phyloP scores from a whole-genome alignment of 371 early-diverging fungal genomes.

The Mortierella sp. region DNA sequence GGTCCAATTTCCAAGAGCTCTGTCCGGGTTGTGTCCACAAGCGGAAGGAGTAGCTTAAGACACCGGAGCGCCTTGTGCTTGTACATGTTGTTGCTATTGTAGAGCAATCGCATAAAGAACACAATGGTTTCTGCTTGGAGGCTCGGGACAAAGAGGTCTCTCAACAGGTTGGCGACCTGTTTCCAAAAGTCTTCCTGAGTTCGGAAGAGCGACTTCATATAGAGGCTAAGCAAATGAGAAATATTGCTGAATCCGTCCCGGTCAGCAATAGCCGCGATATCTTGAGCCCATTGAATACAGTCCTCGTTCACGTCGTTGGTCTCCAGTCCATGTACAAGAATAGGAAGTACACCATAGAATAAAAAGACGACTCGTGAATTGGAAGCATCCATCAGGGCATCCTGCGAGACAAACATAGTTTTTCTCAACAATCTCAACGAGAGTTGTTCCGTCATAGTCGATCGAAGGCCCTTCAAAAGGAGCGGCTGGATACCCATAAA shows the following conservation, averaged over 20 bases:
- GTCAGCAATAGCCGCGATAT: constrained; percentile 65
- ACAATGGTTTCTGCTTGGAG: constrained; percentile 70
- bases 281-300: constrained; percentile 59
- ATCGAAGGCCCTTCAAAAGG: constrained; percentile 78
- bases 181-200: constrained; percentile 78
- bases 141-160: constrained; percentile 72
- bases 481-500: constrained; percentile 83
- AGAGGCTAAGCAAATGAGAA: constrained; percentile 66
- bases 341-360: constrained; percentile 75
- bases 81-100: constrained; percentile 70
- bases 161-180: constrained; percentile 69
- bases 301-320: constrained; percentile 47
- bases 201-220: constrained; percentile 73
- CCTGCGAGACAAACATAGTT: constrained; percentile 66
- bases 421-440: constrained; percentile 64
- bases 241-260: constrained; percentile 60
- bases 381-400: constrained; percentile 74
- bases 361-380: constrained; percentile 70
- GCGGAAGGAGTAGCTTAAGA: constrained; percentile 72
- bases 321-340: constrained; percentile 74
- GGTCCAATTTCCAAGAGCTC: constrained; percentile 53
- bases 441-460: constrained; percentile 65
- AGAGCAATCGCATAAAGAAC: constrained; percentile 71
- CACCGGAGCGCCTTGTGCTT: constrained; percentile 71
- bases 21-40: constrained; percentile 54